Evolutionary conservation across 2,329 filamentous ascomycete genomes (phyloP).

Genomic region (Allantophomopsis cytisporea): DNA sequence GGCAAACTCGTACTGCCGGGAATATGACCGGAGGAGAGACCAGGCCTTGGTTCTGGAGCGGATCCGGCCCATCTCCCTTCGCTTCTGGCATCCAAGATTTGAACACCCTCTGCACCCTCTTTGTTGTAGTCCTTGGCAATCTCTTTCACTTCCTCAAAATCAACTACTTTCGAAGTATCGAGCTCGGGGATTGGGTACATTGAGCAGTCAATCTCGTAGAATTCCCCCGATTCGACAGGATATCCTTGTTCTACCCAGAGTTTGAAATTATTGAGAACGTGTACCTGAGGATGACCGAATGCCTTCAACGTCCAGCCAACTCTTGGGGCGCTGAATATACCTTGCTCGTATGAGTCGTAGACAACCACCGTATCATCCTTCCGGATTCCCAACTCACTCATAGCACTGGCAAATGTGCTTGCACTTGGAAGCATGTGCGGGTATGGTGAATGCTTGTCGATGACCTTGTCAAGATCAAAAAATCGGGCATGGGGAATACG

Average conservation of each 20-base stretch:
- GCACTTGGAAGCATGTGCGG: slow-evolving; percentile 90
- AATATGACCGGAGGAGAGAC: slow-evolving; percentile 81
- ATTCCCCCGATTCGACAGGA: slow-evolving; percentile 68
- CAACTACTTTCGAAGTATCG: slow-evolving; percentile 51
- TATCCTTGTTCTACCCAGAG: slow-evolving; percentile 79
- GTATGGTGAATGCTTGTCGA: slow-evolving; percentile 77
- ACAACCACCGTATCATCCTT: slow-evolving; percentile 85
- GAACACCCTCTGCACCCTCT: slow-evolving; percentile 69
- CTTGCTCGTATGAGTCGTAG: slow-evolving; percentile 82
- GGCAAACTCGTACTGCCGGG: slow-evolving; percentile 78
- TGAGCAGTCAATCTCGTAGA: slow-evolving; percentile 53
- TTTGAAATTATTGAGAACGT: slow-evolving; percentile 91
- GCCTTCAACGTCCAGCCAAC: slow-evolving; percentile 87
- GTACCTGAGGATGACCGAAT: slow-evolving; percentile 81
- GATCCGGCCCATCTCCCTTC: slow-evolving; percentile 68
- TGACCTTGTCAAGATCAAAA: slow-evolving; percentile 89
- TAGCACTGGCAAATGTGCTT: slow-evolving; percentile 70
- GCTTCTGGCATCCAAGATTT: slow-evolving; percentile 80
- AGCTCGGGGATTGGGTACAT: slow-evolving; percentile 48
- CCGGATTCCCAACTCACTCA: slow-evolving; percentile 78
- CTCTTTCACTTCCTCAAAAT: slow-evolving; percentile 72
- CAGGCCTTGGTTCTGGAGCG: slow-evolving; percentile 75
- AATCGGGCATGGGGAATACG: slow-evolving; percentile 86
- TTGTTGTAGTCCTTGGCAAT: slow-evolving; percentile 66
- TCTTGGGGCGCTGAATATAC: slow-evolving; percentile 86